Base-by-base conservation (phyloP, 2,329 filamentous ascomycete species). In the Ophiocordyceps unilateralis region DNA sequence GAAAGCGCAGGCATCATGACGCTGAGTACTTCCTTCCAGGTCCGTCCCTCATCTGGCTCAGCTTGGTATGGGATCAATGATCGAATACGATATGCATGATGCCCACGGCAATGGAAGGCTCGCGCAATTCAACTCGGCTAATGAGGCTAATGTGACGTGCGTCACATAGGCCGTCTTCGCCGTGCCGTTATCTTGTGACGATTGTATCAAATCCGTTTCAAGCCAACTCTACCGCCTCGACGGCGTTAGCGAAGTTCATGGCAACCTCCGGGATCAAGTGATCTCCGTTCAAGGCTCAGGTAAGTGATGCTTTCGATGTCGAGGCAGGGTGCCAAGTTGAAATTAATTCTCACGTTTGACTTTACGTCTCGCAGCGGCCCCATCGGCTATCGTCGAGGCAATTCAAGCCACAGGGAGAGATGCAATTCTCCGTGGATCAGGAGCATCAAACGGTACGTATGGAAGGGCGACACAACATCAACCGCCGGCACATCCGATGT, bases 371-470 rank as follows among this genome's bases (percentile, higher is more conserved):
- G 37, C 53, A 74, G 84, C 85, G 51, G 78, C 91, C 19, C 91
- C 91, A 15, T 95, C 88, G 43, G 75, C 81, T 39, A 93, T 96
- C 49, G 87, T 95, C 24, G 70, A 79, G 48, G 83, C 89, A 8
- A 93, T 96, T 49, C 83, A 95, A 65, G 70, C 73, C 39, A 95
- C 88, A 10, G 91, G 91, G 42, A 78, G 87, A 55, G 89, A 96
- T 73, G 89, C 89, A 39, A 95, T 98, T 55, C 66, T 98, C 45
- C 81, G 91, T 51, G 91, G 91, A 44, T 88, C 83, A 46, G 91
- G 91, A 49, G 74, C 72, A 52, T 81, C 85, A 56, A 81, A 95
- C 63, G 85, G 85, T 88, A 69, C 55, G 78, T 73, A 45, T 41
- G 47, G 37, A 30, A 26, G n/a, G 15, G 22, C 22, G 22, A 40